Base-by-base conservation (phyloP, 345 rosid genomes). In the Populus simonii region DNA sequence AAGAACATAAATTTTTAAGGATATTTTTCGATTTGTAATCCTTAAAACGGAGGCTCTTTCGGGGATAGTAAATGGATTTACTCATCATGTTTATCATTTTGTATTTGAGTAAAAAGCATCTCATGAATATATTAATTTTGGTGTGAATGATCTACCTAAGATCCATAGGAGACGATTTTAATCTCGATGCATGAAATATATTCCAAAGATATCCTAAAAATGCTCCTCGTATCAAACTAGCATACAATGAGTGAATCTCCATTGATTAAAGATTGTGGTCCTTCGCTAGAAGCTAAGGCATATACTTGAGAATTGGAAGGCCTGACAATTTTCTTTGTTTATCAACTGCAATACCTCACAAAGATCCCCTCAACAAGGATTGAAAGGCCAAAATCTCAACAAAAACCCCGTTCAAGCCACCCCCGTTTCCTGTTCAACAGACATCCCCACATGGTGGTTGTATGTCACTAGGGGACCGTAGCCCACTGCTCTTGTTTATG, bases 401-500 rank as follows among this genome's bases (percentile, higher is more conserved):
- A 23, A 55, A 59, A 29, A 45, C 51, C 62, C 76, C 66, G 71
- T 78, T 68, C 62, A 80, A 77, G 70, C 72, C 76, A 69, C 74
- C 68, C 74, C 80, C 76, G 74, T 76, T 57, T 73, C 72, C 80
- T 74, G 72, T 78, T 83, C 43, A 39, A 25, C 20, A 45, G 59
- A 71, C 76, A 45, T 63, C 29, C 78, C 68, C 74, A 49, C 78
- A 76, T 76, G 80, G 76, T 57, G 65, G 61, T 51, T 66, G 12
- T 41, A 51, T 70, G 74, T 31, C 68, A 57, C 31, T 25, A 41
- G 53, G 65, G 80, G 81, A 45, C 79, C 80, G 79, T 73, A 65
- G 81, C 74, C 78, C 82, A 75, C 78, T 75, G 57, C 59, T 51
- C 16, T 55, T 39, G 63, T 70, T 63, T 68, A 72, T 76, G 78